phyloP scores from a whole-genome alignment of 352 stramenopile species.

The Pythium phragmiticola region DNA sequence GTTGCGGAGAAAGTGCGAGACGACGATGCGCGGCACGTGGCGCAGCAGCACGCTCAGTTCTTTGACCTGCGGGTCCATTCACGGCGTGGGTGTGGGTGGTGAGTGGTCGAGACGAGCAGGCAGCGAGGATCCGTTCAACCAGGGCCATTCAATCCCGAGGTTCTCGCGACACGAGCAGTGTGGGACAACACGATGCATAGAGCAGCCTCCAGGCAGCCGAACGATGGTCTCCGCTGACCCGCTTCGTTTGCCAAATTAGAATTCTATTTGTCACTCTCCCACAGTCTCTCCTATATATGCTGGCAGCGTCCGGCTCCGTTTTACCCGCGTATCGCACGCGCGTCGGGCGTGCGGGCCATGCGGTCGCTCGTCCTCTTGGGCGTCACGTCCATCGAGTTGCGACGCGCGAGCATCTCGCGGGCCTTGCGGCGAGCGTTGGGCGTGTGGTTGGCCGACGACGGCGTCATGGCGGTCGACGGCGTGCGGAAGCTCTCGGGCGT shows the following conservation, averaged over 20 bases:
- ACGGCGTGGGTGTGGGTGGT: not conserved
- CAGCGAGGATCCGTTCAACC: too few relatives aligned
- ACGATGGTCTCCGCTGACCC: too few relatives aligned
- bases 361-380: conserved; percentile 8
- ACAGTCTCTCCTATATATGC: too few relatives aligned
- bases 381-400: conserved; percentile 14
- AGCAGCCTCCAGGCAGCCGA: too few relatives aligned
- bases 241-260: too few relatives aligned
- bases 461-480: conserved; percentile 32
- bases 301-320: too few relatives aligned
- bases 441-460: conserved; percentile 38
- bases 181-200: too few relatives aligned
- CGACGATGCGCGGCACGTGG: conserved; percentile 74
- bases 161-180: too few relatives aligned
- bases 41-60: conserved; percentile 64
- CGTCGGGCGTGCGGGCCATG: conserved; percentile 27
- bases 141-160: too few relatives aligned
- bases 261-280: too few relatives aligned
- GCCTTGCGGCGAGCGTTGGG: conserved; percentile 34
- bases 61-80: conserved; percentile 42
- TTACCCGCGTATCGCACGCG: conserved; percentile 17
- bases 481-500: conserved; percentile 42
- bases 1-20: conserved; percentile 53
- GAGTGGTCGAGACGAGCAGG: too few relatives aligned
- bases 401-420: conserved; percentile 23